Evolutionary conservation across 2,329 filamentous ascomycete species (phyloP), one percentile per base, ranked within the genome.

Genomic region (Scleromitrula shiraiana): DNA sequence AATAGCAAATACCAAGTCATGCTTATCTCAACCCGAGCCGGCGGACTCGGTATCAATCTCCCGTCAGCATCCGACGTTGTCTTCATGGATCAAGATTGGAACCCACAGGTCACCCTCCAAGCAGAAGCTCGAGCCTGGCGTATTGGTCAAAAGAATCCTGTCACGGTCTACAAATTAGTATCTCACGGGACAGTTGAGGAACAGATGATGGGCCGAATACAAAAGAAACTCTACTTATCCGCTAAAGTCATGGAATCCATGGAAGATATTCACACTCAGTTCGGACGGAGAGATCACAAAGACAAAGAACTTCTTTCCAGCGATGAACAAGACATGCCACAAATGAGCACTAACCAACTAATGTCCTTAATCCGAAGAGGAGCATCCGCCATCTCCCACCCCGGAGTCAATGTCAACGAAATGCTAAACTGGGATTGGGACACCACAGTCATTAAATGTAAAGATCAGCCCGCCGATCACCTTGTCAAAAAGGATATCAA

Each of bases 61-160:
- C 91, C 91, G 0, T 94, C 89, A 7, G 93, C 93, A 2, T 93
- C 97, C 59, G 97, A 93, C 0, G 91, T 98, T 50, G 95, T 98
- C 56, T 95, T 98, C 54, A 79, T 97, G 43, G 93, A 98, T 59
- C 91, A 93, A 0, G 93, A 98, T 62, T 97, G 95, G 72, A 98
- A 98, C 53, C 93, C 93, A 0, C 91, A 98, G 61, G 91, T 97
- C 64, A 93, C 97, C 57, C 85, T 97, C 29, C 93, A 98, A 65
- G 93, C 93, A 0, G 75, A 97, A 35, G 94, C 89, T 27, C 81
- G 93, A 56, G 93, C 91, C 9, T 93, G 98, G 65, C 84, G 93
- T 23, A 97, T 98, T 54, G 93, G 93, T 0, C 93, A 98, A 66
- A 88, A 88, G 66, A 88, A 93, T 57, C 95, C 94, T 57, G 93